These are phyloP conservation scores for Lasiosphaeris hirsuta DNA, from an alignment of 495 filamentous ascomycete genomes.

Conservation along the genomic window DNA sequence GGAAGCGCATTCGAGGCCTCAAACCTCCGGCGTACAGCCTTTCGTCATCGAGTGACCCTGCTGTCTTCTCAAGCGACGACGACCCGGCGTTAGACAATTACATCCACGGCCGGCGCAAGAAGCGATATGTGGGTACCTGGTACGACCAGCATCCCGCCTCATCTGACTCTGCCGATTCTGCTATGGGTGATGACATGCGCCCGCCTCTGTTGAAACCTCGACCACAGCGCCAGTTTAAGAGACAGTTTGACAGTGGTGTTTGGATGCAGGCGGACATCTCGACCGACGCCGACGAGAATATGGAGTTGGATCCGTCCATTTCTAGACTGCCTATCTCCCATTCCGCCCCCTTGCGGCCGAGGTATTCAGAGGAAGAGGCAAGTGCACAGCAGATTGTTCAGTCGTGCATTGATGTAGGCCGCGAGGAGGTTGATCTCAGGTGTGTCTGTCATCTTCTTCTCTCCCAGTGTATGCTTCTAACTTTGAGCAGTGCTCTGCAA, in stretches of 20 bases:
- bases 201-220: constrained; percentile 35
- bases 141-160: constrained; percentile 55
- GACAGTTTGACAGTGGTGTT: constrained; percentile 77
- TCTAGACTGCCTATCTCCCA: background rate
- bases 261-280: constrained; percentile 67
- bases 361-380: constrained; percentile 29
- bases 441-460: constrained; percentile 35
- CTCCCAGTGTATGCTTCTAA: background rate
- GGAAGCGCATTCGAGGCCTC: constrained; percentile 40
- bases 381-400: constrained; percentile 41
- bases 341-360: constrained; percentile 4
- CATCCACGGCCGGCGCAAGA: constrained; percentile 45
- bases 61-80: constrained; percentile 77
- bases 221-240: constrained; percentile 54
- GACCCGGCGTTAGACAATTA: constrained; percentile 73
- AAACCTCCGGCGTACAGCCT: constrained; percentile 19
- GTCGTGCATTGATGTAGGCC: constrained; percentile 57
- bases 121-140: constrained; percentile 68
- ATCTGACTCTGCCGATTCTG: constrained; percentile 37
- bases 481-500: constrained; percentile 27
- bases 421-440: constrained; percentile 63
- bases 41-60: constrained; percentile 64
- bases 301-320: constrained; percentile 23
- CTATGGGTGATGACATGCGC: constrained; percentile 30
- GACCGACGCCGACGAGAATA: constrained; percentile 39